These are phyloP conservation scores for Hemerocallis citrina DNA, from an alignment of 106 monocot species.

Conservation along the genomic window DNA sequence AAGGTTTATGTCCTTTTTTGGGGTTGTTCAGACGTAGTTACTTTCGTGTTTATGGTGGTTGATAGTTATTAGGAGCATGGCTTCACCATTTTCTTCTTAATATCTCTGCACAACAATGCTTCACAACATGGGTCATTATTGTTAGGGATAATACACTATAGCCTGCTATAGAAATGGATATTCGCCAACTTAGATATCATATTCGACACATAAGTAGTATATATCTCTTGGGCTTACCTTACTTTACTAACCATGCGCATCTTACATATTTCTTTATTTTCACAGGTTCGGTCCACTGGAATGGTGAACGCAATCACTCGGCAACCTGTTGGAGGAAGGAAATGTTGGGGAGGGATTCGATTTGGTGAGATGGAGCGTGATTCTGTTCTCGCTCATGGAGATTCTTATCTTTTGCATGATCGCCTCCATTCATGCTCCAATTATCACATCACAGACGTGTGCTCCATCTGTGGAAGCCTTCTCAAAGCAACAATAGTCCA, in stretches of 20 bases:
- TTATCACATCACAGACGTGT: slow-evolving; percentile 91
- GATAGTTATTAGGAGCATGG: too few relatives aligned
- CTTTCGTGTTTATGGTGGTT: too few relatives aligned
- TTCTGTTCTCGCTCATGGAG: slow-evolving; percentile 85
- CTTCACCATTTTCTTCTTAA: too few relatives aligned
- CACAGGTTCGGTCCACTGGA: slow-evolving; percentile 87
- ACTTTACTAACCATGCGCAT: neutral
- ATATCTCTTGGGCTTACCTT: neutral
- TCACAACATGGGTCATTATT: neutral
- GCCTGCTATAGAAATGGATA: too few relatives aligned
- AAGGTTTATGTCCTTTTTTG: too few relatives aligned
- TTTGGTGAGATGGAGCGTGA: slow-evolving; percentile 99
- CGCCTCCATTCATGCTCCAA: slow-evolving; percentile 89
- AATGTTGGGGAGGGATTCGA: slow-evolving; percentile 92
- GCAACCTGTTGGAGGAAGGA: slow-evolving; percentile 90
- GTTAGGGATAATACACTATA: too few relatives aligned
- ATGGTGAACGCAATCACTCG: slow-evolving; percentile 65
- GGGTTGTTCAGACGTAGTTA: too few relatives aligned
- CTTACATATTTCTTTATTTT: neutral
- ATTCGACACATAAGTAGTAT: too few relatives aligned
- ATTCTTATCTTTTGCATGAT: slow-evolving; percentile 85
- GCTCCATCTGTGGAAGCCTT: slow-evolving; percentile 74
- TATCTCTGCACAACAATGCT: too few relatives aligned
- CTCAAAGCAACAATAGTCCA: slow-evolving; percentile 56
- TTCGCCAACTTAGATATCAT: too few relatives aligned